Base-by-base conservation (phyloP, 805 yeast species). In the Candida cerambycidarum region DNA sequence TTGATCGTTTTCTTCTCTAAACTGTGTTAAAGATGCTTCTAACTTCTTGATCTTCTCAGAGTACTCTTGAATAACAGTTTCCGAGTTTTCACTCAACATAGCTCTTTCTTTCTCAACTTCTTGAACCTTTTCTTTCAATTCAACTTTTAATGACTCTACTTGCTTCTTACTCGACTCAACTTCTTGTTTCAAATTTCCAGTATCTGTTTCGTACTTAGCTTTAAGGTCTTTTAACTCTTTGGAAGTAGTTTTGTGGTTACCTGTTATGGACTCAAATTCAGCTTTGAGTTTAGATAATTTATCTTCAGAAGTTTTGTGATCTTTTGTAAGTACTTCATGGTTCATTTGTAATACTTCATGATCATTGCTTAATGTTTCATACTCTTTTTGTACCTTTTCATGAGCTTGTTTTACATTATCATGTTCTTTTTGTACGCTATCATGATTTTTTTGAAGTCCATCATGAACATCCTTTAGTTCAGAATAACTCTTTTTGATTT, bases 41-140 rank as follows among this genome's bases (percentile, higher is more conserved):
- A 79, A 52, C 7, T 47, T 51, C 12, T 65, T 60, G 7, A 78
- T 67, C 50, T 70, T 75, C 23, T 69, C 73, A 9, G 73, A 63
- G 48, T 76, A 78, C 42, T 76, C 79, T 47, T 73, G 67, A 0
- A 76, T 63, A 0, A 73, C 62, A 0, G 77, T 65, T 43, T 75
- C 79, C 0, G 84, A 78, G 38, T 63, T 73, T 41, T 75, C 75
- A 41, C 69, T 69, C 10, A 76, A 54, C 51, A 73, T 58, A 10
- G 59, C 62, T 42, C 83, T 61, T 51, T 79, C 83, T 25, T 64
- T 65, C 37, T 79, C 83, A 45, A 79, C 69, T 32, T 74, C 81
- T 31, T 58, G 46, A 1, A 52, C 50, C 46, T 73, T 78, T 14
- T 51, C 49, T 14, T 62, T 63, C 32, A 78, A 48, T 1, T 69